These are phyloP conservation scores for Sarocladiaceae sp. DNA, from an alignment of 2,329 filamentous ascomycete genomes.

Conservation along the genomic window DNA sequence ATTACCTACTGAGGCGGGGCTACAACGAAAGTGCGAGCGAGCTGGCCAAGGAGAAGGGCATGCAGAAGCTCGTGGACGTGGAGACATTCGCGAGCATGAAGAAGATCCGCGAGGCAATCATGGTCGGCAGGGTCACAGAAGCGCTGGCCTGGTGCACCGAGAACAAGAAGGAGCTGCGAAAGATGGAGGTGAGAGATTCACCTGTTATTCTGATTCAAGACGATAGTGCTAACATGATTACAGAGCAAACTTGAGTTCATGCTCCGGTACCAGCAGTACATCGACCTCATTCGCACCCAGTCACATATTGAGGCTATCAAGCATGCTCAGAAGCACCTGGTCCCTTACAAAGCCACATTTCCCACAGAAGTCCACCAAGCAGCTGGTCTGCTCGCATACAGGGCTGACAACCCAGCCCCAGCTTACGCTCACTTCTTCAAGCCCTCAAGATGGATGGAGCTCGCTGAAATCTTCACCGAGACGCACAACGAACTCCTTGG, in stretches of 20 bases:
- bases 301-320: slow-evolving; percentile 69
- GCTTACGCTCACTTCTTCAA: slow-evolving; percentile 60
- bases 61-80: slow-evolving; percentile 79
- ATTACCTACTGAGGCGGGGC: slow-evolving; percentile 81
- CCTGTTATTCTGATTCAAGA: neutral
- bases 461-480: slow-evolving; percentile 73
- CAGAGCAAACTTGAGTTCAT: slow-evolving; percentile 86
- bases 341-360: slow-evolving; percentile 62
- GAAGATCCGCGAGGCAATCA: slow-evolving; percentile 67
- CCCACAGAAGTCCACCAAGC: slow-evolving; percentile 64
- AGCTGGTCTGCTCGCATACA: slow-evolving; percentile 73
- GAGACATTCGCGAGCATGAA: slow-evolving; percentile 81
- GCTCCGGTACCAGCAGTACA: slow-evolving; percentile 88
- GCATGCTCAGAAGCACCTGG: slow-evolving; percentile 78
- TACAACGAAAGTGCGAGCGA: slow-evolving; percentile 71
- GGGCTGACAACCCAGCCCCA: slow-evolving; percentile 40
- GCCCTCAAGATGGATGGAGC: slow-evolving; percentile 62
- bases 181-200: slow-evolving; percentile 61
- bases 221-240: neutral
- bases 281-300: slow-evolving; percentile 73
- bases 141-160: slow-evolving; percentile 87
- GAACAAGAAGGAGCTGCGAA: slow-evolving; percentile 87
- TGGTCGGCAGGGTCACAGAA: slow-evolving; percentile 64
- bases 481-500: slow-evolving; percentile 84
- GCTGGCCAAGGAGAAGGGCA: slow-evolving; percentile 67